Evolutionary conservation across 139 green algal species (phyloP).

Genomic region (Microglena sp.): DNA sequence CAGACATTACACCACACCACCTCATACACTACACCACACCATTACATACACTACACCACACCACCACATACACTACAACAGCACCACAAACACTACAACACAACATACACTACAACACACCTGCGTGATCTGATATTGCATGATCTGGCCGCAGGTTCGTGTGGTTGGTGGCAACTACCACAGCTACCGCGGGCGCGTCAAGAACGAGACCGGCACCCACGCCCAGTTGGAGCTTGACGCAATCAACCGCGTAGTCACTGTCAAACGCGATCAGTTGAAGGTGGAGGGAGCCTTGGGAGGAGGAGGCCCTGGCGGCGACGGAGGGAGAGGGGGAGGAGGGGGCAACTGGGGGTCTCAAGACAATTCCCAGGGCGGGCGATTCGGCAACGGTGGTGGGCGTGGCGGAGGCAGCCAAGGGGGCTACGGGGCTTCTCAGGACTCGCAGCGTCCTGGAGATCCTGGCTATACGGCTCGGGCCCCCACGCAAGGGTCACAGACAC

Average conservation of each 20-base stretch:
- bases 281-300: constrained; percentile 15
- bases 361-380: not conserved
- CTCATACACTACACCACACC: too few relatives aligned
- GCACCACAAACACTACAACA: not conserved
- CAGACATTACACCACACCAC: too few relatives aligned
- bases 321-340: not conserved
- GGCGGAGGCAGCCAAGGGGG: too few relatives aligned
- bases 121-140: not conserved
- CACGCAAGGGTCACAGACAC: constrained; percentile 28
- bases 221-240: constrained; percentile 78
- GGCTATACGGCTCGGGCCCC: constrained; percentile 32
- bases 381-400: constrained; percentile 8
- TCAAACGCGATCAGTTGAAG: constrained; percentile 37
- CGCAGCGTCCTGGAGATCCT: not conserved
- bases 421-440: not conserved
- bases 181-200: constrained; percentile 73
- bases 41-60: too few relatives aligned
- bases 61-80: too few relatives aligned
- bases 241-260: constrained; percentile 68
- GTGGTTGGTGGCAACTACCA: constrained; percentile 53
- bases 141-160: constrained; percentile 16
- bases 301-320: not conserved
- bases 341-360: not conserved
- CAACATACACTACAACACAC: not conserved
- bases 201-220: constrained; percentile 69